Evolutionary conservation across 2,329 filamentous ascomycete species (phyloP).

Genomic region (Fusarium xyrophilum): DNA sequence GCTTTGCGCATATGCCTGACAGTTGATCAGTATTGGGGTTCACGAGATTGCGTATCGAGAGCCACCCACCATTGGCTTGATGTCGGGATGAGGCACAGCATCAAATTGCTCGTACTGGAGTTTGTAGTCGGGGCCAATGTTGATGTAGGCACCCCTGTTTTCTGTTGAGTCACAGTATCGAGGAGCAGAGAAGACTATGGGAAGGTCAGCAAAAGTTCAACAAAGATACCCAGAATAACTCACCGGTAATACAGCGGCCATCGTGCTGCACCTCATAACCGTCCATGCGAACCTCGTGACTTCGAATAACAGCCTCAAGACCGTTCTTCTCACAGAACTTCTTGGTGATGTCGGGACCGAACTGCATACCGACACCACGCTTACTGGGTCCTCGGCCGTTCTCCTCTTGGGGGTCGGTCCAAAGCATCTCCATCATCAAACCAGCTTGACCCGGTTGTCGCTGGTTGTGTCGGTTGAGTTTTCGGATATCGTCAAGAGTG

Average conservation of each 20-base stretch:
- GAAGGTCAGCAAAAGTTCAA: constrained; percentile 16
- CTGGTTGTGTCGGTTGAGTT: constrained; percentile 88
- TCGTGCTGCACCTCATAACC: constrained; percentile 99
- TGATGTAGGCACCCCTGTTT: constrained; percentile 98
- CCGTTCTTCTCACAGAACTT: constrained; percentile 96
- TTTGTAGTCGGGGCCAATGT: constrained; percentile 90
- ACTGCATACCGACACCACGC: constrained; percentile 94
- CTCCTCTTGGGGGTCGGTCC: constrained; percentile 92
- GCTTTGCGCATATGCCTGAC: constrained; percentile 81
- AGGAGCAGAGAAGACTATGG: constrained; percentile 88
- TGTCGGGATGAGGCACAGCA: constrained; percentile 93
- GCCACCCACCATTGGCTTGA: constrained; percentile 82
- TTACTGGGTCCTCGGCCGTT: constrained; percentile 93
- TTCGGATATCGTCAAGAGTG: constrained; percentile 90
- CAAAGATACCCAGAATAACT: constrained; percentile 36
- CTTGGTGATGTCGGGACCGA: constrained; percentile 95
- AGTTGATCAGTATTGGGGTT: constrained; percentile 24
- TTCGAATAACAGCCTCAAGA: constrained; percentile 92
- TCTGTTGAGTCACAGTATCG: constrained; percentile 98
- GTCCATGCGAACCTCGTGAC: constrained; percentile 98
- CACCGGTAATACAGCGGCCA: constrained; percentile 91
- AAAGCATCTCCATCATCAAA: constrained; percentile 99
- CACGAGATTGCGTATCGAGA: not conserved
- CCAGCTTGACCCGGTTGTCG: constrained; percentile 91
- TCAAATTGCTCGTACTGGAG: constrained; percentile 93